These are phyloP conservation scores for Nigrospora sphaerica DNA, from an alignment of 2,329 filamentous ascomycete genomes.

Conservation along the genomic window DNA sequence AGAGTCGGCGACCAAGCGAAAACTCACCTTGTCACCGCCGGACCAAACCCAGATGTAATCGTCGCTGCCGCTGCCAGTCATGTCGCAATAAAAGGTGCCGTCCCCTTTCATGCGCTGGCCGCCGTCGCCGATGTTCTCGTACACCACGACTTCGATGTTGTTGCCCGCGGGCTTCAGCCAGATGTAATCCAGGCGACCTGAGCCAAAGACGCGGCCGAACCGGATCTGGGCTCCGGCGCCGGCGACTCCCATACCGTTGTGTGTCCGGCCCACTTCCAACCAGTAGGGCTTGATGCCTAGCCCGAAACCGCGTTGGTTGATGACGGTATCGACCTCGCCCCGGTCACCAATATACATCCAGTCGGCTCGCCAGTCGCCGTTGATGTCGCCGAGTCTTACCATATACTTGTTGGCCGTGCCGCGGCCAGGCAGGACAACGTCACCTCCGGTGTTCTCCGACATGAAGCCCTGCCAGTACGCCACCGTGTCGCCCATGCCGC, in stretches of 20 bases:
- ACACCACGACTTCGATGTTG: background rate
- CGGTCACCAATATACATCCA: conserved; percentile 3
- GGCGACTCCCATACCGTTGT: background rate
- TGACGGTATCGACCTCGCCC: background rate
- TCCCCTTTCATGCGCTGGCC: background rate
- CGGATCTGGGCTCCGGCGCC: background rate
- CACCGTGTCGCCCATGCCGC: background rate
- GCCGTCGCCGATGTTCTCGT: background rate
- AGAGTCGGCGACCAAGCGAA: too few relatives aligned
- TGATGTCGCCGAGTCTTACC: background rate
- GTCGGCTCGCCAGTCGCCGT: background rate
- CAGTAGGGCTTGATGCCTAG: background rate
- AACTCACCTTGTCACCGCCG: background rate
- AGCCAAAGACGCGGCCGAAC: background rate
- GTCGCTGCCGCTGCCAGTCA: conserved; percentile 1
- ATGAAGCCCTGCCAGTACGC: conserved; percentile 1
- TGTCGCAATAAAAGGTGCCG: conserved; percentile 1
- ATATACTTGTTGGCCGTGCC: conserved; percentile 1
- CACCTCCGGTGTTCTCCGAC: background rate
- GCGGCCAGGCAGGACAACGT: background rate
- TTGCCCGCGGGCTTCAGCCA: conserved; percentile 1
- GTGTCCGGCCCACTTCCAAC: background rate
- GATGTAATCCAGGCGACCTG: background rate
- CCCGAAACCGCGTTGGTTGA: conserved; percentile 1
- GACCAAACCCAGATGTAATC: conserved; percentile 2